Percentiles rank a stretch among this genome's conserved stretches.
Conservation (phyloP, 2,329 filamentous ascomycete species). For the Stagonosporopsis vannaccii region DNA sequence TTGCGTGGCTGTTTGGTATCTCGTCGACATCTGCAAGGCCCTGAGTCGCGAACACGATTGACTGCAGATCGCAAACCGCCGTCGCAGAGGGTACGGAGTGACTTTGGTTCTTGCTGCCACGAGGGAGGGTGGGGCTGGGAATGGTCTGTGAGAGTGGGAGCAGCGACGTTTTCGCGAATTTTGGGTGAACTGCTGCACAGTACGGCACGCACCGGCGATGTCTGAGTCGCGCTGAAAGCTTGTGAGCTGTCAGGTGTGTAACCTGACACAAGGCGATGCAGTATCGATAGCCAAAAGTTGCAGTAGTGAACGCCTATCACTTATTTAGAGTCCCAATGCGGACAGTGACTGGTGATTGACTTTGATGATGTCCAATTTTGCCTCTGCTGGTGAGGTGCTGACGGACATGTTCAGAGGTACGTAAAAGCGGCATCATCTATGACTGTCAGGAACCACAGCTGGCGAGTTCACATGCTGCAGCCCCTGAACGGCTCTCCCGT, state of each 20-base stretch:
- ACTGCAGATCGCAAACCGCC: conserved; percentile 3
- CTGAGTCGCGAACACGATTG: conserved; percentile 1
- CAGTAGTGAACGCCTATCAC: conserved; percentile 4
- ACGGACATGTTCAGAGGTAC: not conserved
- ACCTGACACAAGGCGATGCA: conserved; percentile 6
- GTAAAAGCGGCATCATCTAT: conserved; percentile 1
- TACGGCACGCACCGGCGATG: conserved; percentile 10
- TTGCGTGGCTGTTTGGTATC: conserved; percentile 1
- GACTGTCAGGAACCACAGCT: conserved; percentile 3
- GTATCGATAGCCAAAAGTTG: conserved; percentile 6
- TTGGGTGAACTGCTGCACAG: conserved; percentile 11
- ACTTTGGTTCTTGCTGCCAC: conserved; percentile 1
- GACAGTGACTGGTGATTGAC: conserved; percentile 8
- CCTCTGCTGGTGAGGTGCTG: not conserved
- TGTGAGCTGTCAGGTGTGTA: conserved; percentile 7
- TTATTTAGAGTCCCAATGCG: not conserved
- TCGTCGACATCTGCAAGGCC: not conserved
- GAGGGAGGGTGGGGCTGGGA: not conserved
- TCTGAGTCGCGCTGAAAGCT: conserved; percentile 10
- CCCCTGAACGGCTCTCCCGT: conserved; percentile 13
- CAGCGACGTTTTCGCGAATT: not conserved
- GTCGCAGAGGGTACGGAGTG: not conserved
- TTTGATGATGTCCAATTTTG: not conserved
- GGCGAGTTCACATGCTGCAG: not conserved
- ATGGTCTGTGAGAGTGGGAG: conserved; percentile 1